Base-by-base conservation (phyloP, 1,139 yeast species). In the Magnusiomyces tetraspermus region DNA sequence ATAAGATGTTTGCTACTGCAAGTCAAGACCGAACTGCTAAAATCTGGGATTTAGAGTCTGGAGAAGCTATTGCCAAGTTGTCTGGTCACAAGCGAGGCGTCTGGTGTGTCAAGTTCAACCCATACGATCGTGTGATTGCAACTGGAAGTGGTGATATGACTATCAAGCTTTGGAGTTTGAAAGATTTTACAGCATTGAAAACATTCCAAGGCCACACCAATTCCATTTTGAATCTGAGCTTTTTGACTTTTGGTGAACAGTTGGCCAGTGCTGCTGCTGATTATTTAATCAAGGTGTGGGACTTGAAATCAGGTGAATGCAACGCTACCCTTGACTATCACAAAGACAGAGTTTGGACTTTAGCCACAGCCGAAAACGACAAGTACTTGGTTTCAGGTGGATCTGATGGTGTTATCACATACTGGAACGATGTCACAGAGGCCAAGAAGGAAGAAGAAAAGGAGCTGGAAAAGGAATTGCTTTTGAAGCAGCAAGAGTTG, bases 171-270 rank as follows among this genome's bases (percentile, higher is more conserved):
- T 92, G 99, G 99, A 85, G 87, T 40, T 71, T 92, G 60, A 76
- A 73, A 49, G 92, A 87, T 62, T 88, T 76, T 66, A 74, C 82
- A 2, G 88, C 96, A 63, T 67, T 77, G 46, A 81, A 82, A 61
- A 92, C 97, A 1, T 82, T 90, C 63, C 97, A 92, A 70, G 97
- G 98, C 1, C 97, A 90, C 66, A 81, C 96, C 11, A 92, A 90
- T 65, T 85, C 97, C 0, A 90, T 92, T 4, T 92, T 90, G 68
- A 78, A 95, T 69, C 83, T 83, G 46, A 75, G 78, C 42, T 87
- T 87, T 63, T 74, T 85, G 57, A 80, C 82, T 58, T 73, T 75
- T 52, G 82, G 82, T 58, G 78, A 78, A 51, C 95, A 85, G 65
- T 65, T 90, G 19, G 80, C 87, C 33, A 82, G 90, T 49, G 81